These are phyloP conservation scores for Xylariaceae sp. DNA, from an alignment of 2,329 filamentous ascomycete genomes.

Conservation along the genomic window DNA sequence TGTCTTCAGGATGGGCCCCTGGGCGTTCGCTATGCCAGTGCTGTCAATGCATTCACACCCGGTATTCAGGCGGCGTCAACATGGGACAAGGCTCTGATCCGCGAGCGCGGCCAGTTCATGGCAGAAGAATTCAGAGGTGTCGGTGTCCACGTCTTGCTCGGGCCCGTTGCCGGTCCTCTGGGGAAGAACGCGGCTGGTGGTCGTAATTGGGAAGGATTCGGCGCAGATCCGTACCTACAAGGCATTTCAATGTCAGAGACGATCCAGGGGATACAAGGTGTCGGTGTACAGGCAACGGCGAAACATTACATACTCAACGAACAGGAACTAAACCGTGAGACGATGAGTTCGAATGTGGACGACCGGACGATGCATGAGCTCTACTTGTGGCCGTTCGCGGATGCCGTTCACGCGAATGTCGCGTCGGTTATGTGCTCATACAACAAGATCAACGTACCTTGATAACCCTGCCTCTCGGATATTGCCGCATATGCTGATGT, in stretches of 20 bases:
- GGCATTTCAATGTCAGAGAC: constrained; percentile 61
- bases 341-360: constrained; percentile 54
- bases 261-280: constrained; percentile 52
- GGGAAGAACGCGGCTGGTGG: constrained; percentile 71
- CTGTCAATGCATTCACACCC: constrained; percentile 73
- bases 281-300: constrained; percentile 48
- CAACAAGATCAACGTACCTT: constrained; percentile 59
- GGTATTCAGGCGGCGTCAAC: constrained; percentile 75
- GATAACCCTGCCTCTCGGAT: not conserved
- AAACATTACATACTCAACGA: constrained; percentile 67
- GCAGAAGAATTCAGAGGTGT: constrained; percentile 66
- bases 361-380: constrained; percentile 66
- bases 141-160: constrained; percentile 71
- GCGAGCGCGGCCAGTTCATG: constrained; percentile 63
- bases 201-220: constrained; percentile 81
- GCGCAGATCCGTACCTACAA: constrained; percentile 70
- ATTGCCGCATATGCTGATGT: not conserved
- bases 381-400: constrained; percentile 65
- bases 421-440: constrained; percentile 70
- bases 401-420: constrained; percentile 63
- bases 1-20: constrained; percentile 80
- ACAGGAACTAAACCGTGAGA: constrained; percentile 58
- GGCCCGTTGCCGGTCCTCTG: constrained; percentile 70
- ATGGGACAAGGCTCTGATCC: constrained; percentile 74
- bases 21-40: constrained; percentile 67